Evolutionary conservation across 257 asterid genomes (phyloP), one percentile per base, ranked within the genome.

Genomic region (Solanum pennellii): DNA sequence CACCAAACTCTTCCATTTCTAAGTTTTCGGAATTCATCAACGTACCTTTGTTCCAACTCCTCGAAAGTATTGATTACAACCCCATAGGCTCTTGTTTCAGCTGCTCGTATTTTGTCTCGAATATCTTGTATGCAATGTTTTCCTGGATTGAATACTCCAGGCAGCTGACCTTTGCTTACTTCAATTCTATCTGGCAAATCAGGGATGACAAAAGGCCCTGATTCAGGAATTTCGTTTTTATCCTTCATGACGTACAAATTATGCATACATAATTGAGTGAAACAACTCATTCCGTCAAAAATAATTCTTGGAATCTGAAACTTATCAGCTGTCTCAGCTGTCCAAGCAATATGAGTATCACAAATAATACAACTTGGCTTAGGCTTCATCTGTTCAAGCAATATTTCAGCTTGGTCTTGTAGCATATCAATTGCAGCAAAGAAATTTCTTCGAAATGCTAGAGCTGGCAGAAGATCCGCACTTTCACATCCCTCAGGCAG

Each of bases 51-150:
- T 59, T 87, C 86, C n/a, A 80, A 49, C 83, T 87, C 89, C 73
- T 62, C 82, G n/a, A 87, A 87, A 41, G 71, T 60, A 65, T 87
- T 87, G 59, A 87, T 29, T 2, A 87, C 86, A 14, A 87, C 86
- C 29, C 82, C 89, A 45, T 87, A 62, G 14, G 89, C 11, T 87
- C 68, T 66, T 79, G 3, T 7, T 10, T 87, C 89, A 31, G 86
- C 72, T 79, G 74, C 86, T 87, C 56, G 27, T 29, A 87, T 69
- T 69, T 69, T 85, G 47, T 71, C 75, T 7, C 47, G 23, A 68
- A 87, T 21, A 15, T 35, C 87, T 86, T 75, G 69, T 47, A 39
- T 27, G 33, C 29, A 66, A 56, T n/a, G n/a, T 1, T 44, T n/a
- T 25, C 37, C 83, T 35, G 60, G 60, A 39, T 75, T 41, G 44